Evolutionary conservation across 495 filamentous ascomycete genomes (phyloP).

Genomic region (Hypoxylon cercidicola): DNA sequence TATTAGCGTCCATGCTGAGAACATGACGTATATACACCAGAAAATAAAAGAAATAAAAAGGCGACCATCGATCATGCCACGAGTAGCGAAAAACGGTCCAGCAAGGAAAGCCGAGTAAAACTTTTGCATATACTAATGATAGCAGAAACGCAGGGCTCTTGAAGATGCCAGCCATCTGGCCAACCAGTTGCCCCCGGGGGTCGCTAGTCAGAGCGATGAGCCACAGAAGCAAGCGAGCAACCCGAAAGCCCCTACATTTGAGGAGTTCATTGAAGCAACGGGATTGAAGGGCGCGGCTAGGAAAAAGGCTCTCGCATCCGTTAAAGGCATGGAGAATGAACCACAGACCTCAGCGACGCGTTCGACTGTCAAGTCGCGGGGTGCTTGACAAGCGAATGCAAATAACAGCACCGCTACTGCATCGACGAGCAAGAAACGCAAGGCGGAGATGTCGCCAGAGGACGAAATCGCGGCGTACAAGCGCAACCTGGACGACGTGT

Average conservation of each 20-base stretch:
- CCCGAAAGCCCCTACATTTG: background rate
- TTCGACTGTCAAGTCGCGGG: background rate
- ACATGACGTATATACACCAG: too few relatives aligned
- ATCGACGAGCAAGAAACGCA: constrained; percentile 48
- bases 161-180: constrained; percentile 26
- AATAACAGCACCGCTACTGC: constrained; percentile 1
- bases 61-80: constrained; percentile 23
- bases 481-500: constrained; percentile 34
- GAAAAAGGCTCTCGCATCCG: background rate
- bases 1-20: too few relatives aligned
- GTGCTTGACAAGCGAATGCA: background rate
- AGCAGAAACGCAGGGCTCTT: constrained; percentile 16
- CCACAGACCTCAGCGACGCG: background rate
- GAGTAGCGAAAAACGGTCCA: background rate
- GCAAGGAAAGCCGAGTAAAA: background rate
- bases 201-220: background rate
- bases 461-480: constrained; percentile 37
- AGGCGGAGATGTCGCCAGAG: constrained; percentile 37
- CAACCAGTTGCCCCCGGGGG: constrained; percentile 20
- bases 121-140: background rate
- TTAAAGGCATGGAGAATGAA: background rate
- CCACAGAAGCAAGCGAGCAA: background rate
- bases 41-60: constrained; percentile 6
- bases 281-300: background rate
- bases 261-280: background rate